Base-by-base conservation (phyloP, 225 moss, liverwort and hornwort species). In the Bryoerythrophyllum caledonicum region DNA sequence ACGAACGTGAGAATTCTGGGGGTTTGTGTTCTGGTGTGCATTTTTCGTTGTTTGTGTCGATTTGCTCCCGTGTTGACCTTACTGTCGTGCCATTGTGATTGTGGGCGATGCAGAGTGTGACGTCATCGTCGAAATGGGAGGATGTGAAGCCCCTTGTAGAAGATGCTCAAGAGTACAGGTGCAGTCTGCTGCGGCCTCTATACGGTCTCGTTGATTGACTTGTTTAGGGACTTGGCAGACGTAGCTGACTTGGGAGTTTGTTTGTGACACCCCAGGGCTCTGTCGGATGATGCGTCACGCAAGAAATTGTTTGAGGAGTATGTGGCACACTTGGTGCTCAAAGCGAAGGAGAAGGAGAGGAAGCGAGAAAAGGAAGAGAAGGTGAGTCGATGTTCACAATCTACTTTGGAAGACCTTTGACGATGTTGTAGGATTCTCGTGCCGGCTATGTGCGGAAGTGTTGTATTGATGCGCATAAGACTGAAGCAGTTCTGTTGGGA, bases 301-400 rank as follows among this genome's bases (percentile, higher is more conserved):
- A 99, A 93, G 85, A 95, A 93, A 69, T 57, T 92, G 70, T 95
- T 95, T 71, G 95, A 93, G 48, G 95, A 99, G 48, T 90, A 99
- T 62, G 81, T 95, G n/a, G 73, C 75, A 12, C 93, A 99, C 80
- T 84, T 99, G 78, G 85, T 84, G 72, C 93, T 92, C 30, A 90
- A 88, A 82, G 81, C 89, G 65, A 99, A 95, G 68, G 99, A 99
- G 44, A 99, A 99, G 66, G 99, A 99, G 9, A 87, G 95, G 73
- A 99, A 93, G 81, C 93, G 99, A 44, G 99, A 95, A 41, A 99
- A 99, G 78, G 99, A 99, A 41, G 95, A 99, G 21, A 99, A 99
- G 95, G 97, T 95, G 75, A 79, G 85, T 79, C 19, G 3, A 2
- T 71, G 38, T 44, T 40, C 13, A 24, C 11, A 19, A 23, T 49